Conservation (phyloP, 352 stramenopile genomes). For the Pythium aphanidermatum region DNA sequence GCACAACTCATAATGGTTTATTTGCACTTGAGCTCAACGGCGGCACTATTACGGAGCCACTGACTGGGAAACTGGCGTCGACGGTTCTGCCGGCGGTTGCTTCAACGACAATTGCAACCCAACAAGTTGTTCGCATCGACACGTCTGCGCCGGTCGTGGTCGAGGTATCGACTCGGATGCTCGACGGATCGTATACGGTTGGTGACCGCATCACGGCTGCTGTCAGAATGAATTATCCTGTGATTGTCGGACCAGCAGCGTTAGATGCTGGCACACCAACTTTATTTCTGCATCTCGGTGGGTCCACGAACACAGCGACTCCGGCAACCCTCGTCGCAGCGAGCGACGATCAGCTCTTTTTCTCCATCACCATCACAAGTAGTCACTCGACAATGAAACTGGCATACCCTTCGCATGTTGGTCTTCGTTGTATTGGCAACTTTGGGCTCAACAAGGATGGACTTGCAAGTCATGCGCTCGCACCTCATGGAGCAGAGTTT, state of each 20-base stretch:
- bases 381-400: constrained; percentile 40
- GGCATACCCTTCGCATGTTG: constrained; percentile 30
- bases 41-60: constrained; percentile 21
- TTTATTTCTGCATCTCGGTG: constrained; percentile 40
- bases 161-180: constrained; percentile 28
- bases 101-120: constrained; percentile 14
- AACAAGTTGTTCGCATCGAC: constrained; percentile 26
- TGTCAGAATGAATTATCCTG: constrained; percentile 31
- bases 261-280: constrained; percentile 22
- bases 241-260: constrained; percentile 19
- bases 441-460: constrained; percentile 44
- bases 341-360: constrained; percentile 43
- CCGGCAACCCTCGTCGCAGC: constrained; percentile 24
- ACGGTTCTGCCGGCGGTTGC: constrained; percentile 30
- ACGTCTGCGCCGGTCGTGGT: constrained; percentile 30
- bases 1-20: constrained; percentile 32
- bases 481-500: constrained; percentile 20
- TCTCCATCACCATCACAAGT: constrained; percentile 32
- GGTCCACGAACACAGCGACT: constrained; percentile 6
- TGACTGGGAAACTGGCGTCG: constrained; percentile 20
- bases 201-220: constrained; percentile 39
- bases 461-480: constrained; percentile 19
- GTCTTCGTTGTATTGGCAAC: constrained; percentile 37
- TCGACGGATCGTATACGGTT: constrained; percentile 40
- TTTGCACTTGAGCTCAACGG: constrained; percentile 45